phyloP scores from a whole-genome alignment of 305 asterid species.

The Nicotiana rustica region DNA sequence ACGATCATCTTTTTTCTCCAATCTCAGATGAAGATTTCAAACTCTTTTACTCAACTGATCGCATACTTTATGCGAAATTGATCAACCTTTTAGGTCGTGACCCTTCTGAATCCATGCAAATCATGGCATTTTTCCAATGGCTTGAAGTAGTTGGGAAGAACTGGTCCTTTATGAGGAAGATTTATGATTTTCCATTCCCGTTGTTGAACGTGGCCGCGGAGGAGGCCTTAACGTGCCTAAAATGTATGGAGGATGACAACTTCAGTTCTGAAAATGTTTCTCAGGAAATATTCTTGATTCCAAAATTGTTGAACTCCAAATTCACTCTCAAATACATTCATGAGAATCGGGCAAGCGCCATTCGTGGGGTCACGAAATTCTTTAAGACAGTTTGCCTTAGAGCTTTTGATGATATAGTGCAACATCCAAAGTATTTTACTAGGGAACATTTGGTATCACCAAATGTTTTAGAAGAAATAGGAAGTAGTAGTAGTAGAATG shows the following conservation, averaged over 20 bases:
- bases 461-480: background rate
- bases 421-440: background rate
- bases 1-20: conserved; percentile 26
- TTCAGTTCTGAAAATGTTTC: background rate
- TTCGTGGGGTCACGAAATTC: conserved; percentile 41
- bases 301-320: conserved; percentile 41
- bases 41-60: conserved; percentile 61
- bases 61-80: conserved; percentile 50
- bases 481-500: background rate
- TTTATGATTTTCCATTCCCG: conserved; percentile 42
- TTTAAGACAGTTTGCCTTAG: conserved; percentile 53
- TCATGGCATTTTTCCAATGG: conserved; percentile 69
- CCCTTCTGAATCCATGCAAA: conserved; percentile 54
- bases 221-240: conserved; percentile 55
- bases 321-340: conserved; percentile 48
- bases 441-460: background rate
- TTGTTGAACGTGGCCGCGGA: conserved; percentile 47
- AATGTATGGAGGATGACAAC: conserved; percentile 42
- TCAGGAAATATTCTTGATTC: conserved; percentile 39
- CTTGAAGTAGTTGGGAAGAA: conserved; percentile 49
- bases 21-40: conserved; percentile 58
- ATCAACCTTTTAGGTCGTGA: conserved; percentile 52
- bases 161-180: conserved; percentile 36
- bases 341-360: conserved; percentile 47
- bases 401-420: conserved; percentile 59